Evolutionary conservation across 495 filamentous ascomycete species (phyloP), one percentile per base, ranked within the genome.

Genomic region (Monascus purpureus): DNA sequence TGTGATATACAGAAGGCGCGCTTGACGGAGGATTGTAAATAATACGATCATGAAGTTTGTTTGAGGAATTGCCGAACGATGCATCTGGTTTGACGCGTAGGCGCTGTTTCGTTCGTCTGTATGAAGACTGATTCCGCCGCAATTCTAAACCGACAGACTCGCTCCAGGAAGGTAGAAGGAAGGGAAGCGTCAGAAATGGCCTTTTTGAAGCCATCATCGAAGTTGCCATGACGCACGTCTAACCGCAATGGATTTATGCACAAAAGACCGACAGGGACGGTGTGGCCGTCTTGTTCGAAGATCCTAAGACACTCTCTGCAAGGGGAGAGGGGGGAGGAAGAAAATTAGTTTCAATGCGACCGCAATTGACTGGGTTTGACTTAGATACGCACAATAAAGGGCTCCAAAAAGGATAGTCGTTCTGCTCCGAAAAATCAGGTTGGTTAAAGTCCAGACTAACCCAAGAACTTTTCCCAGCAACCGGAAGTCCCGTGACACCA

Each of bases 21-120:
- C 82, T 74, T n/a, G 87, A 78, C 5, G 90, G 90, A 25, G 90
- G 90, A 60, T 95, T 96, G 76, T 79, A 87, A 58, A 97, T 75
- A 52, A 96, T 82, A 43, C 82, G 68, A 40, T 76, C 64, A 35
- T 57, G 45, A 3, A 43, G 16, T 25, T 68, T 55, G 16, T 60
- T 46, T 20, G 55, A 41, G 7, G 68, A 47, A 13, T 55, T 41
- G 32, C 69, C 61, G 59, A 83, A 88, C 33, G 80, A 78, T 8
- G 71, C 63, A 55, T 85, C 77, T 16, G 78, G 78, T 34, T 77
- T 72, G 42, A 86, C 66, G 38, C 73, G 72, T 38, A 87, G 71
- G 8, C 73, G 68, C 57, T 77, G 73, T 53, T 74, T 78, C 26
- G 73, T 78, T 19, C 83, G 78, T 25, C 72, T 61, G 25, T 74